These are phyloP conservation scores for Acer yangbiense DNA, from an alignment of 345 rosid genomes.

Conservation along the genomic window DNA sequence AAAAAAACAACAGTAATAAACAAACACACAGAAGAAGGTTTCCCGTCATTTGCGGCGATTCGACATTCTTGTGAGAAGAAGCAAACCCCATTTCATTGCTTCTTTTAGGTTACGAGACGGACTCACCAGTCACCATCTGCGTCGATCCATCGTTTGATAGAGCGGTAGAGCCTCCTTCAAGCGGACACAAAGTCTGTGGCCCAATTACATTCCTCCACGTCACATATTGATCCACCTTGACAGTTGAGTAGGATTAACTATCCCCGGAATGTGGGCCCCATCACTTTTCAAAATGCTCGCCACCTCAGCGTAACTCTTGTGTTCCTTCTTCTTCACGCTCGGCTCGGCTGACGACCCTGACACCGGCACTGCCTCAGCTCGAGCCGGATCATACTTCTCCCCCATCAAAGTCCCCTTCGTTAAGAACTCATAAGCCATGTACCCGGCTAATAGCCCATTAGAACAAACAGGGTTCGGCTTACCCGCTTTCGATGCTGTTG, in stretches of 20 bases:
- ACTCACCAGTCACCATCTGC: conserved; percentile 6
- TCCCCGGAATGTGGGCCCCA: conserved; percentile 64
- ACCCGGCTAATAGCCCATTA: conserved; percentile 62
- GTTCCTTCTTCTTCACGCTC: conserved; percentile 35
- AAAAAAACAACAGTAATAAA: background rate
- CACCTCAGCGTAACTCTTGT: conserved; percentile 56
- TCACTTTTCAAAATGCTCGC: conserved; percentile 59
- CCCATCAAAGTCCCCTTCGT: conserved; percentile 62
- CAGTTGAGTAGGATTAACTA: conserved; percentile 73
- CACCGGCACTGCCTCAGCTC: conserved; percentile 30
- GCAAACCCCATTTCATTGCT: background rate
- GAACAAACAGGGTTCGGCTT: conserved; percentile 21
- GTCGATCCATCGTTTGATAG: background rate
- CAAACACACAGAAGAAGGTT: background rate
- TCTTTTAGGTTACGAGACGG: background rate
- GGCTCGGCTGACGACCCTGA: conserved; percentile 23
- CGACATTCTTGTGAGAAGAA: background rate
- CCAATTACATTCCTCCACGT: conserved; percentile 27
- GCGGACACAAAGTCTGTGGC: background rate
- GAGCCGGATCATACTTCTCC: conserved; percentile 41
- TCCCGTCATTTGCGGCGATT: background rate
- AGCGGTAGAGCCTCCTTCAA: background rate
- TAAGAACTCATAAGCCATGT: conserved; percentile 72
- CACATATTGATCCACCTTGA: conserved; percentile 75
- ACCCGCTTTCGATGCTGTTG: conserved; percentile 10